A percentile compares a stretch with the other conserved stretches of the same genome.
These are phyloP conservation scores for Cyclocybe cylindracea DNA, from an alignment of 768 basidiomycete genomes.

Conservation along the genomic window DNA sequence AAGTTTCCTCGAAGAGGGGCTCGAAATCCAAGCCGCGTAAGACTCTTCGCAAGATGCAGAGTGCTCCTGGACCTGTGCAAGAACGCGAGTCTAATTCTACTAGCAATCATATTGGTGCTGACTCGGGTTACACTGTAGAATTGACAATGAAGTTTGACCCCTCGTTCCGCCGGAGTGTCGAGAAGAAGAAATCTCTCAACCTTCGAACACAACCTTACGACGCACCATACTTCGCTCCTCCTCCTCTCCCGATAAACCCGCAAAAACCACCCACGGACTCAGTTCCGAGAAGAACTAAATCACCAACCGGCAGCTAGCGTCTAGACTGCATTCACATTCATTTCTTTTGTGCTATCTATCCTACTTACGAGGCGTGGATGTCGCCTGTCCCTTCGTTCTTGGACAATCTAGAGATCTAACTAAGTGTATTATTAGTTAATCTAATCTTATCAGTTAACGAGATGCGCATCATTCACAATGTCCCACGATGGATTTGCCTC, in stretches of 20 bases:
- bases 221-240: slow-evolving; percentile 62
- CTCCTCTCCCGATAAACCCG: slow-evolving; percentile 33
- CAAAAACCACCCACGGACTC: background rate
- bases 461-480: no score
- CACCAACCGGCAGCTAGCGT: background rate
- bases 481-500: slow-evolving; percentile 23
- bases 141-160: slow-evolving; percentile 11
- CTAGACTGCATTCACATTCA: no score
- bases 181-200: slow-evolving; percentile 37
- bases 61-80: slow-evolving; percentile 14
- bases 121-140: background rate
- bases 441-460: no score
- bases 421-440: no score
- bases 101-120: background rate
- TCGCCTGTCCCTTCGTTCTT: no score
- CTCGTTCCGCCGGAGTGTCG: slow-evolving; percentile 15
- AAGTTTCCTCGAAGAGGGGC: slow-evolving; percentile 10
- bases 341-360: no score
- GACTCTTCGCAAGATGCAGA: slow-evolving; percentile 19
- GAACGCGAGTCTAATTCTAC: slow-evolving; percentile 7
- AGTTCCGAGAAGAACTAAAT: background rate
- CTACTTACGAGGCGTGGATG: no score
- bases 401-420: no score
- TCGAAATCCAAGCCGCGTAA: slow-evolving; percentile 13
- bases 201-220: slow-evolving; percentile 60